Base-by-base conservation (phyloP, 208 protist genomes). In the Blastocrithidia nonstop region DNA sequence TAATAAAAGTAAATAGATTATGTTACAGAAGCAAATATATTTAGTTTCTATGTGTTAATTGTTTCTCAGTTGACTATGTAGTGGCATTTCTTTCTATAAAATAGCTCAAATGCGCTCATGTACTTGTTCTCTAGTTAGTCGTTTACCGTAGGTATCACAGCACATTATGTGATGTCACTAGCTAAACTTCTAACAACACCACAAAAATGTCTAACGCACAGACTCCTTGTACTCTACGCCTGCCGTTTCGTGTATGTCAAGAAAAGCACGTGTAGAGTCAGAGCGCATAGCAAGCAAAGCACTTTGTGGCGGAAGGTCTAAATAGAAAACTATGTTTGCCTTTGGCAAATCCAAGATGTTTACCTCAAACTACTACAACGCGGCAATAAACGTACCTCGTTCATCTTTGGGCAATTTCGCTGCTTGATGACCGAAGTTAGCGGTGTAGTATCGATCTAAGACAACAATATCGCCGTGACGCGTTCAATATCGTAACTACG, bases 181-280 rank as follows among this genome's bases (percentile, higher is more conserved):
- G 9, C 32, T 28, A 2, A 90, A 44, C 3, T 71, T 22, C 15
- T 67, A 33, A 46, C 82, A 92, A 61, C 86, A 94, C 79, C 82
- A 90, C 28, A 71, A 38, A 48, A 84, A 94, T 15, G 68, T 74
- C 13, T 66, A 33, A 13, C 79, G 56, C 23, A 94, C 77, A 25
- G 54, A 54, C 23, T 88, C 57, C 58, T 94, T 95, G 65, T 93
- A 92, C 6, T 55, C 37, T 1, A 28, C 24, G 4, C 72, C 50
- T 0, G 84, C 84, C 3, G 69, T 88, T 50, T 95, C 88, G 56
- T 95, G 82, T 38, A 93, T 93, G 51, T 95, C 88, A 3, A 95
- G 68, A 20, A 57, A 56, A 44, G 46, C 51, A 3, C 88, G 75
- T 13, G 66, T 83, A 5, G 40, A 19, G 54, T 95, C 88, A 4